Conservation (phyloP, 2,329 filamentous ascomycete genomes). For the Diplocarpon rosae region DNA sequence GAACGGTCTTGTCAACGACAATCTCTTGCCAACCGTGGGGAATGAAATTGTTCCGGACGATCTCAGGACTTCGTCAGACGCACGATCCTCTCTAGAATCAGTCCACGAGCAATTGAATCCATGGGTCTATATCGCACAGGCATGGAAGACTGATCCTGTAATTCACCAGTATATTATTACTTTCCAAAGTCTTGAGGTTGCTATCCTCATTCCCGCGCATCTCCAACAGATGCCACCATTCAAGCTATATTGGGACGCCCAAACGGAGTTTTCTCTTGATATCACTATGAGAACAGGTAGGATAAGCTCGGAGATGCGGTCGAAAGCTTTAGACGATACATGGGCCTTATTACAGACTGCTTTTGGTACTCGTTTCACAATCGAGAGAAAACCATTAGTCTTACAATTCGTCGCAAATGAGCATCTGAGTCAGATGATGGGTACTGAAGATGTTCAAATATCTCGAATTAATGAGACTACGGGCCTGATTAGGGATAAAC, state of each 20-base stretch:
- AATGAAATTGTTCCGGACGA: constrained; percentile 29
- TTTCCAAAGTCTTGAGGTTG: constrained; percentile 19
- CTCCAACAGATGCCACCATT: constrained; percentile 16
- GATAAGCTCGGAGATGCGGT: too few species aligned
- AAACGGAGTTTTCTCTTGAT: constrained; percentile 14
- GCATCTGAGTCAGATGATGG: not conserved
- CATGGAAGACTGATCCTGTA: constrained; percentile 36
- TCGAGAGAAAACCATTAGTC: constrained; percentile 12
- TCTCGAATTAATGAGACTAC: not conserved
- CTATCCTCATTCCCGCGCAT: constrained; percentile 15
- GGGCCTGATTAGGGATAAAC: constrained; percentile 18
- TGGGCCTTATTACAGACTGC: constrained; percentile 15
- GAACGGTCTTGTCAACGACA: constrained; percentile 63
- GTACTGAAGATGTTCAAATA: not conserved
- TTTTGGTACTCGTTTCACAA: constrained; percentile 17
- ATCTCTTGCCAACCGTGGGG: constrained; percentile 54
- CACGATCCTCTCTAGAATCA: constrained; percentile 28
- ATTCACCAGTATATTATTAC: constrained; percentile 40
- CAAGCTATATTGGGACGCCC: constrained; percentile 22
- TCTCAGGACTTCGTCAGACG: constrained; percentile 43
- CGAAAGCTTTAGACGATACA: constrained; percentile 11
- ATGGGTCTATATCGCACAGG: constrained; percentile 28
- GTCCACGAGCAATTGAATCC: constrained; percentile 28
- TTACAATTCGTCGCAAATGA: constrained; percentile 14
- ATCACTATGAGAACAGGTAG: constrained; percentile 34